These are phyloP conservation scores for Ganoderma boninense DNA, from an alignment of 1,284 basidiomycete genomes.

Conservation along the genomic window DNA sequence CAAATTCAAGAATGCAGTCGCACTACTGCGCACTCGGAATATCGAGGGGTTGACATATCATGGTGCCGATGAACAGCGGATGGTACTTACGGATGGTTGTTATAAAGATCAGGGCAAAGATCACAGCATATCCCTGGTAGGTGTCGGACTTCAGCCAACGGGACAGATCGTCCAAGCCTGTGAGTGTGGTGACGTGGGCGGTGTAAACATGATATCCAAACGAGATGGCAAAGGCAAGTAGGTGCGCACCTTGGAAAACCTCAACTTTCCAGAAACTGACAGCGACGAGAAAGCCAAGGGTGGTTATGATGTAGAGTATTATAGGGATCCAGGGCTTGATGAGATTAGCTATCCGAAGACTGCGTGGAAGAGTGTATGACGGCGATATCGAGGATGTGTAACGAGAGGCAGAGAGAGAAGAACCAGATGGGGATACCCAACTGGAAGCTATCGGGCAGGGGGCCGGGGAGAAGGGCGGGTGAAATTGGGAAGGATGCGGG, in stretches of 20 bases:
- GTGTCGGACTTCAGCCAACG: slow-evolving; percentile 75
- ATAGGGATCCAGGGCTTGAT: slow-evolving; percentile 78
- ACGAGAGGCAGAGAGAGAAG: slow-evolving; percentile 25
- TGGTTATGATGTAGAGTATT: slow-evolving; percentile 73
- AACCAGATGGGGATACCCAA: slow-evolving; percentile 36
- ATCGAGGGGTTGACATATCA: background rate
- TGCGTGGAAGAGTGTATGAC: slow-evolving; percentile 56
- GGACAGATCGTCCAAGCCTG: slow-evolving; percentile 78
- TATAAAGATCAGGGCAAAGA: slow-evolving; percentile 81
- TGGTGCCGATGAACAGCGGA: slow-evolving; percentile 9
- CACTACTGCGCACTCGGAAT: background rate
- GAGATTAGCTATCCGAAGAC: slow-evolving; percentile 61
- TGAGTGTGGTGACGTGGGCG: slow-evolving; percentile 9
- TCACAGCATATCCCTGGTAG: slow-evolving; percentile 72
- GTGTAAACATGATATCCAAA: slow-evolving; percentile 10
- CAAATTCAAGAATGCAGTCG: background rate
- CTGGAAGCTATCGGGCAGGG: slow-evolving; percentile 40
- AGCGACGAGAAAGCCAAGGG: slow-evolving; percentile 71
- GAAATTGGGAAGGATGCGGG: slow-evolving; percentile 29
- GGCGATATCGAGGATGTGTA: slow-evolving; percentile 39
- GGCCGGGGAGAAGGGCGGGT: slow-evolving; percentile 33
- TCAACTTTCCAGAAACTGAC: slow-evolving; percentile 79
- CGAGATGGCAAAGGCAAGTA: slow-evolving; percentile 23
- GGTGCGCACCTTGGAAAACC: slow-evolving; percentile 69
- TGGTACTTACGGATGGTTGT: slow-evolving; percentile 80